Evolutionary conservation across 805 yeast genomes (phyloP).

Genomic region (Yarrowia keelungensis): DNA sequence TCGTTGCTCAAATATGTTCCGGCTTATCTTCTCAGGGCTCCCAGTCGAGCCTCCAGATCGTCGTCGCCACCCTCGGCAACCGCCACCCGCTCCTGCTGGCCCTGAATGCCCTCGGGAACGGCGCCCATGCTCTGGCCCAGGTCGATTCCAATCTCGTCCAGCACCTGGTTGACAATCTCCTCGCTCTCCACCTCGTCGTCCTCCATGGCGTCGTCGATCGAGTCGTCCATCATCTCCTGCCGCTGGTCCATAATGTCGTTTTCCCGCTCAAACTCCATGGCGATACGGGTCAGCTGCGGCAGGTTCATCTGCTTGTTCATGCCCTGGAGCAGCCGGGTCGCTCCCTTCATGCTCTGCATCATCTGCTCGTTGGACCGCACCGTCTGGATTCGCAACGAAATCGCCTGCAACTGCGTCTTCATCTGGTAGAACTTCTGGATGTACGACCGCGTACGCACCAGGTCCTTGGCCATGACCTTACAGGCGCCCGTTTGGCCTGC

Average conservation of each 20-base stretch:
- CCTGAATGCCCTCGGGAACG: constrained; percentile 54
- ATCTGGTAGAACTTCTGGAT: constrained; percentile 87
- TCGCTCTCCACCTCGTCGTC: constrained; percentile 81
- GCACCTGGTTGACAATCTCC: constrained; percentile 86
- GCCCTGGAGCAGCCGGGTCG: constrained; percentile 72
- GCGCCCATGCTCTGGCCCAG: constrained; percentile 59
- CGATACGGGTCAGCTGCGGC: constrained; percentile 85
- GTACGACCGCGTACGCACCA: constrained; percentile 83
- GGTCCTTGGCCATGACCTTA: constrained; percentile 93
- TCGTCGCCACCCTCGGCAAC: constrained; percentile 73
- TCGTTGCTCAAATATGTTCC: too few species aligned
- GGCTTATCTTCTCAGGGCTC: constrained; percentile 69
- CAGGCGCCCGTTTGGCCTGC: constrained; percentile 87
- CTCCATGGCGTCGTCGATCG: constrained; percentile 95
- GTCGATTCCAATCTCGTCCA: constrained; percentile 96
- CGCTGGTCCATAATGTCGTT: constrained; percentile 98
- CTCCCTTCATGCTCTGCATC: constrained; percentile 94
- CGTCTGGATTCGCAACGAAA: constrained; percentile 86
- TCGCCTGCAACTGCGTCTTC: constrained; percentile 96
- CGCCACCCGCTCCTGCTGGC: constrained; percentile 56
- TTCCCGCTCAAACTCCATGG: constrained; percentile 94
- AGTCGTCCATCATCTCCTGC: constrained; percentile 98
- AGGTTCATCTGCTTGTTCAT: constrained; percentile 92
- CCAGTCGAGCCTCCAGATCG: constrained; percentile 86
- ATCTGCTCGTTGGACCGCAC: constrained; percentile 94